These are phyloP conservation scores for Nigrospora sphaerica DNA, from an alignment of 2,329 filamentous ascomycete genomes.

Conservation along the genomic window DNA sequence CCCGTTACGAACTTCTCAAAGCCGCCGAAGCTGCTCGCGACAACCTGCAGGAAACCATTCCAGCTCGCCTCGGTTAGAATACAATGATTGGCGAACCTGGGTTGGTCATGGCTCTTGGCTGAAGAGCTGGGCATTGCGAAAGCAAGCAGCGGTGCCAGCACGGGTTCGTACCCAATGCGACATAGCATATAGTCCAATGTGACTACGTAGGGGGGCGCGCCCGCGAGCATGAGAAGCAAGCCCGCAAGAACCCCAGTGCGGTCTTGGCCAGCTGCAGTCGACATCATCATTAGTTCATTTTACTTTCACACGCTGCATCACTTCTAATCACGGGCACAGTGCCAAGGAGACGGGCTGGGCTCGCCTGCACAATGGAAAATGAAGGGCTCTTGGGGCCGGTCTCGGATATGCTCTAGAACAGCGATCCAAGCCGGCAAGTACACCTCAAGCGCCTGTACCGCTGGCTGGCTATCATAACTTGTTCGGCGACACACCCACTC, in stretches of 20 bases:
- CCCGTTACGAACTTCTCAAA: constrained; percentile 40
- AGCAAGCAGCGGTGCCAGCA: constrained; percentile 36
- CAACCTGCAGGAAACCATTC: constrained; percentile 34
- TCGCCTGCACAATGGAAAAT: constrained; percentile 49
- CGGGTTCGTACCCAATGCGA: constrained; percentile 44
- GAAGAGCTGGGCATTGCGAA: constrained; percentile 32
- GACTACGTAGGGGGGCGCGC: constrained; percentile 32
- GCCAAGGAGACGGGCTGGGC: constrained; percentile 6
- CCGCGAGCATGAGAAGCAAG: constrained; percentile 43
- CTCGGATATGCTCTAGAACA: constrained; percentile 40
- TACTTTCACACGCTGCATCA: not conserved
- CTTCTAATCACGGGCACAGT: not conserved
- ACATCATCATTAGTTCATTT: constrained; percentile 1
- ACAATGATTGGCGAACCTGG: constrained; percentile 42
- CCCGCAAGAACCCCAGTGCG: constrained; percentile 45
- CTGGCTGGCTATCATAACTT: too few relatives aligned
- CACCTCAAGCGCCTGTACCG: constrained; percentile 16
- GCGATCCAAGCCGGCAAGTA: constrained; percentile 34
- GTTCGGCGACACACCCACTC: too few relatives aligned
- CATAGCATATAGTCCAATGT: constrained; percentile 46
- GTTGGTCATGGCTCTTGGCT: constrained; percentile 25
- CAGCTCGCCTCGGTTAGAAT: constrained; percentile 36
- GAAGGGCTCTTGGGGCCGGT: constrained; percentile 35
- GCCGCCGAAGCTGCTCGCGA: constrained; percentile 37
- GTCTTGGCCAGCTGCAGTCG: constrained; percentile 40